phyloP scores from a whole-genome alignment of 2,329 filamentous ascomycete genomes.

The Fusarium anguioides region DNA sequence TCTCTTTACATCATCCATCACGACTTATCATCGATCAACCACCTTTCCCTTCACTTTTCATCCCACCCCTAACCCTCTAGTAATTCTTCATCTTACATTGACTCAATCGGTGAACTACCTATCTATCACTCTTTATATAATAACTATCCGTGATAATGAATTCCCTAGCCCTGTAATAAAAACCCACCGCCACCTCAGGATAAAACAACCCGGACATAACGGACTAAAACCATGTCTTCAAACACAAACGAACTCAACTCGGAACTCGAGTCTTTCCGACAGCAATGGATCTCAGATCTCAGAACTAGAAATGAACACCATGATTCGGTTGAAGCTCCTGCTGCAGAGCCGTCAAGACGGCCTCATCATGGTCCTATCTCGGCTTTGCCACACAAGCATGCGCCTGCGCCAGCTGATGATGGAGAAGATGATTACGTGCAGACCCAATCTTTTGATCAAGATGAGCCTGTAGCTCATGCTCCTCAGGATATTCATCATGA shows the following conservation, averaged over 20 bases:
- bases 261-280: slow-evolving; percentile 87
- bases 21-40: slow-evolving; percentile 19
- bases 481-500: slow-evolving; percentile 23
- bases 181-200: neutral
- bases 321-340: slow-evolving; percentile 13
- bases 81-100: slow-evolving; percentile 13
- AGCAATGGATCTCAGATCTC: slow-evolving; percentile 88
- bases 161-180: slow-evolving; percentile 20
- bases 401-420: slow-evolving; percentile 41
- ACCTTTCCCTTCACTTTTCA: neutral
- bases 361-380: slow-evolving; percentile 38
- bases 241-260: slow-evolving; percentile 61
- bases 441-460: slow-evolving; percentile 49
- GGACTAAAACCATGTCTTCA: slow-evolving; percentile 35
- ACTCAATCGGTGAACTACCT: slow-evolving; percentile 28
- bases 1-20: slow-evolving; percentile 42
- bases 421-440: slow-evolving; percentile 52
- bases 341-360: slow-evolving; percentile 26
- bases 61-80: neutral
- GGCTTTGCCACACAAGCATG: slow-evolving; percentile 27
- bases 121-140: neutral
- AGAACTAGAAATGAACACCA: slow-evolving; percentile 51
- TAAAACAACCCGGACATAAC: slow-evolving; percentile 20
- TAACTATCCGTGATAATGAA: slow-evolving; percentile 39
- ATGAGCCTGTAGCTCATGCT: slow-evolving; percentile 18